Conservation (phyloP, 441 rosid genomes). For the Populus hybrid region DNA sequence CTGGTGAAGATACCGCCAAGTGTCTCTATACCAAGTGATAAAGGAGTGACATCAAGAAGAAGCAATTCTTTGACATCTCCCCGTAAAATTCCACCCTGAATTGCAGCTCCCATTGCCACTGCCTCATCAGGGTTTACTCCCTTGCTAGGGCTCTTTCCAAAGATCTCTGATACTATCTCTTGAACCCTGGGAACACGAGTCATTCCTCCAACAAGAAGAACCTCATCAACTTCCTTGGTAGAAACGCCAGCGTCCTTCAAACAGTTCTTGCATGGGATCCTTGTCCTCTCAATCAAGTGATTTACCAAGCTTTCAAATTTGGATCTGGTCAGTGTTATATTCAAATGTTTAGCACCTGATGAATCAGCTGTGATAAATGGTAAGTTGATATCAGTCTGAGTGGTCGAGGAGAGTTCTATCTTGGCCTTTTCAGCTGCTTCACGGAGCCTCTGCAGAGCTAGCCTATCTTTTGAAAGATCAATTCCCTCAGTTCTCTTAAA, state of each 20-base stretch:
- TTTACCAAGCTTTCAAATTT: conserved; percentile 73
- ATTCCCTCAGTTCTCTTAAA: conserved; percentile 71
- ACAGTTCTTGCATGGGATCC: conserved; percentile 75
- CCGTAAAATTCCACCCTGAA: conserved; percentile 95
- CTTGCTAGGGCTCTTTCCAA: conserved; percentile 88
- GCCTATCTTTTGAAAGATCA: conserved; percentile 76
- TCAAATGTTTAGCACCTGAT: conserved; percentile 88
- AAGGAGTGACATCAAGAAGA: conserved; percentile 89
- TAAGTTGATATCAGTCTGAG: conserved; percentile 88
- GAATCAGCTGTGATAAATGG: conserved; percentile 96
- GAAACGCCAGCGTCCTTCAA: conserved; percentile 85
- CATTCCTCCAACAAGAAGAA: conserved; percentile 97
- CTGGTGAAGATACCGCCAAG: conserved; percentile 92
- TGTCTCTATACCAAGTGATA: conserved; percentile 95
- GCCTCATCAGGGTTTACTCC: conserved; percentile 99
- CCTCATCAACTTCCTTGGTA: conserved; percentile 84
- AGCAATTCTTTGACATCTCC: conserved; percentile 95
- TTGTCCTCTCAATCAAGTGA: conserved; percentile 82
- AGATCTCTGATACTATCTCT: conserved; percentile 68
- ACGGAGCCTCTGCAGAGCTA: conserved; percentile 91
- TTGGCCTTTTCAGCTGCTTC: conserved; percentile 99
- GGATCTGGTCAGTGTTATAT: conserved; percentile 77
- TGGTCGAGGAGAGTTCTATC: conserved; percentile 87
- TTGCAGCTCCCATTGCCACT: conserved; percentile 96
- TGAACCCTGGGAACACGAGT: conserved; percentile 97